Percentiles rank a stretch among this genome's conserved stretches.
Conservation (phyloP, 2,329 filamentous ascomycete genomes). For the Parafenestella ontariensis region DNA sequence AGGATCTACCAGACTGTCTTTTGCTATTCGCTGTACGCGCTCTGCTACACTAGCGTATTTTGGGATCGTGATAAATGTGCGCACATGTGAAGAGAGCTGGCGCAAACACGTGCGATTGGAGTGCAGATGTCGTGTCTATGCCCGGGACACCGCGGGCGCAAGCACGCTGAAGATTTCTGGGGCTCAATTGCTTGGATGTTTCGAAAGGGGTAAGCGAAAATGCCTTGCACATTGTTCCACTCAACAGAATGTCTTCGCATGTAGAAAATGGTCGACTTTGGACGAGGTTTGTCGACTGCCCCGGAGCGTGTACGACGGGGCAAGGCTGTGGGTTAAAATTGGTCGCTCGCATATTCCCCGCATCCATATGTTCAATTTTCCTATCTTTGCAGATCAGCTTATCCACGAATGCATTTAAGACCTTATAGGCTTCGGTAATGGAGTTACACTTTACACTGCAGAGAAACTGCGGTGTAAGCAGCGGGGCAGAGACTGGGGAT, state of each 20-base stretch:
- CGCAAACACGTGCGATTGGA: not conserved
- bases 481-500: constrained; percentile 17
- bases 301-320: constrained; percentile 1
- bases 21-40: not conserved
- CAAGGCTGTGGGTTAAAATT: not conserved
- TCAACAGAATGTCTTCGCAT: not conserved
- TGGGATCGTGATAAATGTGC: constrained; percentile 1
- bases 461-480: constrained; percentile 26
- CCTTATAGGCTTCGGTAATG: constrained; percentile 1
- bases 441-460: constrained; percentile 17
- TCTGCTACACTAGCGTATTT: not conserved
- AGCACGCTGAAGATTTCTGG: not conserved
- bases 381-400: constrained; percentile 10
- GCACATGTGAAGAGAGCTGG: not conserved
- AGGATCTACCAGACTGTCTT: not conserved
- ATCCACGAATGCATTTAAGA: constrained; percentile 2
- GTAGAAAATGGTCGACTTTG: constrained; percentile 13
- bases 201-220: not conserved
- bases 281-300: constrained; percentile 8
- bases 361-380: constrained; percentile 2
- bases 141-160: not conserved
- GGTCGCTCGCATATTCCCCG: constrained; percentile 15
- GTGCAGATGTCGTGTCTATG: not conserved
- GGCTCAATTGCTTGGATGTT: not conserved
- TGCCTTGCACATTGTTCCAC: not conserved